phyloP scores from a whole-genome alignment of 1,139 yeast genomes.

The Yamadazyma mexicana region DNA sequence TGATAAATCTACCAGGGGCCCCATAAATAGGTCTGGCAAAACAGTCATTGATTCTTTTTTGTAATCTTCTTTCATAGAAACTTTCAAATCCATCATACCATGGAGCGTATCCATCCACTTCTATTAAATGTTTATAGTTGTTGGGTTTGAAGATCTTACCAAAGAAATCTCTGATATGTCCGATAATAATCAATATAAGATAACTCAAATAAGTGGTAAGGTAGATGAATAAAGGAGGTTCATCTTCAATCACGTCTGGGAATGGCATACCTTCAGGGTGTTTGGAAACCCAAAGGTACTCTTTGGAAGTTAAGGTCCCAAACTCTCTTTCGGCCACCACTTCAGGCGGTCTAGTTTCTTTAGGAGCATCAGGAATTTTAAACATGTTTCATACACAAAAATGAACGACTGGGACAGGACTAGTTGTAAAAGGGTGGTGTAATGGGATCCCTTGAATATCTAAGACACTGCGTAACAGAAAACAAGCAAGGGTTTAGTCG shows the following conservation, averaged over 20 bases:
- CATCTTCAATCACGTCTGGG: constrained; percentile 67
- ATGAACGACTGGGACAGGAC: no score
- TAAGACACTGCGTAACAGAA: no score
- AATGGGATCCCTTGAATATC: no score
- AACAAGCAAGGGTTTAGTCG: no score
- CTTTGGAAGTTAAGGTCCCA: constrained; percentile 59
- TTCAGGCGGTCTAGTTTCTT: constrained; percentile 44
- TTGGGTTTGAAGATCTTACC: constrained; percentile 73
- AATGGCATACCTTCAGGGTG: constrained; percentile 56
- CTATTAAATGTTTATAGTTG: constrained; percentile 65
- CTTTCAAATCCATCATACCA: constrained; percentile 93
- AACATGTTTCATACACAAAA: constrained; percentile 8
- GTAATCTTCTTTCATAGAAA: constrained; percentile 89
- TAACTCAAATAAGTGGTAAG: constrained; percentile 83
- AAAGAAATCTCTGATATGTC: constrained; percentile 86
- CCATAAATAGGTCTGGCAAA: constrained; percentile 95
- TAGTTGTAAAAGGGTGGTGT: no score
- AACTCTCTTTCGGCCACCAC: constrained; percentile 64
- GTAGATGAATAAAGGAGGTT: constrained; percentile 81
- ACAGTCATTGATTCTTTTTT: constrained; percentile 88
- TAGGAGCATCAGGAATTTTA: constrained; percentile 51
- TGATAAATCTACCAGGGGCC: constrained; percentile 91
- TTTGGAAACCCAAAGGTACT: constrained; percentile 54
- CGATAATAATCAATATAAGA: constrained; percentile 77
- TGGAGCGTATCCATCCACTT: constrained; percentile 91